Evolutionary conservation across 2,329 filamentous ascomycete species (phyloP), one percentile per base, ranked within the genome.

Genomic region (Aspergillus sclerotialis): DNA sequence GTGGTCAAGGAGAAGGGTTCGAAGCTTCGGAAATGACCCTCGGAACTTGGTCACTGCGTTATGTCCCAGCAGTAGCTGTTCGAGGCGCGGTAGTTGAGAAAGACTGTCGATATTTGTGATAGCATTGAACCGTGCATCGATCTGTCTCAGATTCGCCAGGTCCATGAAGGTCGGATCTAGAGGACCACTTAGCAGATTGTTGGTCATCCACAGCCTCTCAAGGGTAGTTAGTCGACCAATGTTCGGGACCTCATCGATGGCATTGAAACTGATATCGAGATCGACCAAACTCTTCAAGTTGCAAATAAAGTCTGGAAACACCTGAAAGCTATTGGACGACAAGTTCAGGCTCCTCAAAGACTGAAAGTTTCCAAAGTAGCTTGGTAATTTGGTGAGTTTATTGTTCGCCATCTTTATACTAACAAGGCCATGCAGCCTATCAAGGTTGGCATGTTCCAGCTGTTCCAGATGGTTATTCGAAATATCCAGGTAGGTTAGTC

Each of bases 391-490:
- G 19, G 78, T 84, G 13, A 98, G 68, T 39, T 85, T 82, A 60
- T 98, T 98, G 63, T 96, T 98, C 42, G 90, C 86, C 45, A 98
- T 69, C 53, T 92, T 94, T 49, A 98, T 73, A 60, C 90, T 94
- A 38, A 94, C 74, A 24, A 98, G 68, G 14, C 82, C 81, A 13
- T 75, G 74, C 10, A 96, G 67, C 34, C 76, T 78, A 45, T 86
- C 75, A 25, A 98, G 72, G 37, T 92, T 82, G 4, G 87, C 86
- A 49, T 90, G 80, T 34, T 94, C 86, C 26, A 98, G 68, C 44
- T 90, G 78, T 52, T 95, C 88, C 14, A 98, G 64, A 38, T 84
- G 75, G 55, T 98, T 98, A 61, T 96, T 96, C 2, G 90, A 95
- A 4, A 95, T 81, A 56, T 98, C 92, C 41, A 98, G 73, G 52